Evolutionary conservation across 78 protist genomes (phyloP).

Genomic region (Isochrysis galbana): DNA sequence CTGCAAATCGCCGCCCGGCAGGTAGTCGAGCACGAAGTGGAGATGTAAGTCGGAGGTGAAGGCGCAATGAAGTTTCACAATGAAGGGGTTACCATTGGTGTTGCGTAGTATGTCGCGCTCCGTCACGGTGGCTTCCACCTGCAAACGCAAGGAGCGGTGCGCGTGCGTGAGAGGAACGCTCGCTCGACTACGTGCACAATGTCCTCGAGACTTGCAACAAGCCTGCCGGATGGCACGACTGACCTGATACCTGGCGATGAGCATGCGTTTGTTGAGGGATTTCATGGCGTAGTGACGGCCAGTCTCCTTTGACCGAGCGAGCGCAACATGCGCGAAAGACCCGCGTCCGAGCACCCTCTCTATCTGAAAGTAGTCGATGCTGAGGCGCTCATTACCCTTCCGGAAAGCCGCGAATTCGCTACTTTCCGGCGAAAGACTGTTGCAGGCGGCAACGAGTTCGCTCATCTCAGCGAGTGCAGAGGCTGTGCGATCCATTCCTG

Average conservation of each 20-base stretch:
- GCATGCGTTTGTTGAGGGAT: background rate
- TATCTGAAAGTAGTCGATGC: background rate
- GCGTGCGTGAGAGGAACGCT: too few species aligned
- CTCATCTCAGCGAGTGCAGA: too few species aligned
- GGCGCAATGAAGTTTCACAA: constrained; percentile 70
- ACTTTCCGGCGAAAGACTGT: too few species aligned
- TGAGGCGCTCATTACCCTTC: too few species aligned
- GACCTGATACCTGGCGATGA: background rate
- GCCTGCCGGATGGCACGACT: too few species aligned
- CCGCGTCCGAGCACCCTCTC: background rate
- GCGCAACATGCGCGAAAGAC: background rate
- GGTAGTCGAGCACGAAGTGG: constrained; percentile 47
- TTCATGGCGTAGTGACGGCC: constrained; percentile 1
- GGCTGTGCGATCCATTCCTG: too few species aligned
- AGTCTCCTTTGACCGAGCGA: background rate
- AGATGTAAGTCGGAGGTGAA: constrained; percentile 30
- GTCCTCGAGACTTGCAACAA: too few species aligned
- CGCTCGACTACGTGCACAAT: too few species aligned
- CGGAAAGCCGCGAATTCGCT: too few species aligned
- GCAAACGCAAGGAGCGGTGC: too few species aligned
- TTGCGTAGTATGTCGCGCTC: background rate
- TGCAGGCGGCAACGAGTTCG: too few species aligned
- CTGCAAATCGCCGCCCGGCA: constrained; percentile 49
- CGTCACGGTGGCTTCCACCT: background rate
- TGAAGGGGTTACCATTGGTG: constrained; percentile 63